Base-by-base conservation (phyloP, 345 rosid species). In the Euphorbia peplus region DNA sequence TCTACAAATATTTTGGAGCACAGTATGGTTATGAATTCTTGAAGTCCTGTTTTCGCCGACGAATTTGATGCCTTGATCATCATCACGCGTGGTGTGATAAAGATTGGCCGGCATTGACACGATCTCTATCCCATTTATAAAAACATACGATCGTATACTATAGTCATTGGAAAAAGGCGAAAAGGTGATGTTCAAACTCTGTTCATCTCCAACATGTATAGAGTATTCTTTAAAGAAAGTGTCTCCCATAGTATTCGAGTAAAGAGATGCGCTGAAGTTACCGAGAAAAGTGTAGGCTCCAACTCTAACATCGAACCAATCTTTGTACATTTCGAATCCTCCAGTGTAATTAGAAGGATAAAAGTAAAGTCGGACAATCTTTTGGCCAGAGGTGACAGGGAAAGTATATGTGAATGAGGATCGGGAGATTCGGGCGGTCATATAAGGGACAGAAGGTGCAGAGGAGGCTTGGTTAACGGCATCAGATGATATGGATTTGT, bases 361-460 rank as follows among this genome's bases (percentile, higher is more conserved):
- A 41, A 83, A 78, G 9, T 73, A 58, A 1, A 83, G 42, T 4
- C 82, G 79, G 62, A 83, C 1, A 4, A 76, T 76, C 56, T 71
- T 76, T 37, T 21, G 71, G 5, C 84, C 82, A 0, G 74, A 41
- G 2, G 78, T 18, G 3, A 80, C 75, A 0, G 69, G 63, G 0
- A 83, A 58, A 0, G 1, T 50, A 63, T 80, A 78, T 0, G 68
- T 50, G 74, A 59, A 80, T 0, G 21, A 24, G 0, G 77, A 72
- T 7, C 11, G 67, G 48, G 75, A 80, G 58, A 78, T 7, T 0
- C 86, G 66, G 47, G 82, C 81, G 0, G 22, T 70, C 73, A 35
- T 39, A 76, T 65, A 80, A 0, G 82, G 86, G 0, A 80, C 26
- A 13, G 1, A 1, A 2, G 1, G 0, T 1, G 5, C 35, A 5